Percentiles rank a stretch among this genome's conserved stretches.
Conservation (phyloP, 192 early-diverging fungal genomes). For the Paraglomus occultum region DNA sequence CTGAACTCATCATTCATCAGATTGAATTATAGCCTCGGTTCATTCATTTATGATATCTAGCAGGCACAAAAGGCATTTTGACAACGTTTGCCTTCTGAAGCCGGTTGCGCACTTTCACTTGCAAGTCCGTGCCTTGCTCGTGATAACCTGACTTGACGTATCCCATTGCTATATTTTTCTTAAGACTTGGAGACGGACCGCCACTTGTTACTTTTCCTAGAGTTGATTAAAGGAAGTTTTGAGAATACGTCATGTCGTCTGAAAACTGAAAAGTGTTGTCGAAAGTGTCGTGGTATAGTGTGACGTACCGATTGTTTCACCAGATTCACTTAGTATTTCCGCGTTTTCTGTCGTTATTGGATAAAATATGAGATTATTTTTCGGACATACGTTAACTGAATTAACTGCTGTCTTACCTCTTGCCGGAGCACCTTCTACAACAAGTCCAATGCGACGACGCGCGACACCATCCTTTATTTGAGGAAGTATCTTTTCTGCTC, state of each 20-base stretch:
- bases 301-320: slow-evolving; percentile 61
- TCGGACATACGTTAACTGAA: neutral
- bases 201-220: slow-evolving; percentile 79
- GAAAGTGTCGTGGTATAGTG: too few relatives aligned
- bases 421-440: slow-evolving; percentile 93
- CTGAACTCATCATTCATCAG: too few relatives aligned
- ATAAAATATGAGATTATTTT: too few relatives aligned
- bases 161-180: slow-evolving; percentile 98
- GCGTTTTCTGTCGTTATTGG: slow-evolving; percentile 47
- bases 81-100: slow-evolving; percentile 78
- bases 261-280: too few relatives aligned
- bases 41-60: slow-evolving; percentile 68
- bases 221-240: neutral
- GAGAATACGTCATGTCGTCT: too few relatives aligned
- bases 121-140: slow-evolving; percentile 88
- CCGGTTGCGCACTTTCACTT: slow-evolving; percentile 87
- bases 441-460: slow-evolving; percentile 83
- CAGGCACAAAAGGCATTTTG: slow-evolving; percentile 96
- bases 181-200: slow-evolving; percentile 84
- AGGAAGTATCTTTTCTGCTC: slow-evolving; percentile 77
- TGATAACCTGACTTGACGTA: slow-evolving; percentile 87
- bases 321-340: slow-evolving; percentile 62
- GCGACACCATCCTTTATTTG: slow-evolving; percentile 81
- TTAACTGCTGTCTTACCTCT: slow-evolving; percentile 59
- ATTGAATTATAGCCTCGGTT: too few relatives aligned